phyloP scores from a whole-genome alignment of 352 stramenopile genomes.

The Globisporangium takayamanum region DNA sequence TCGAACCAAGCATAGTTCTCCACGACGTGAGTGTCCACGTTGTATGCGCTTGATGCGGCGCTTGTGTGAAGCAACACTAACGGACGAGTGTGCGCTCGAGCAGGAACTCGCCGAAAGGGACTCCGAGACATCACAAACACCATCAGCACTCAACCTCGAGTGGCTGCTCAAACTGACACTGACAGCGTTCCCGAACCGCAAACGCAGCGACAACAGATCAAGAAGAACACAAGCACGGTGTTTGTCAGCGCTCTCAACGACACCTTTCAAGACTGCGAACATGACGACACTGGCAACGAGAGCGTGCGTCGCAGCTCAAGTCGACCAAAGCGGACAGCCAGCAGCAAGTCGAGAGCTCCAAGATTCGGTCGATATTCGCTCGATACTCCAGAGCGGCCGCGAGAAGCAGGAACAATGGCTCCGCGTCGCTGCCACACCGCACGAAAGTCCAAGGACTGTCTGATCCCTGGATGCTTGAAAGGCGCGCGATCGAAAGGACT shows the following conservation, averaged over 20 bases:
- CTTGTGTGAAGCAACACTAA: background rate
- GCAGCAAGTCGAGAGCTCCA: background rate
- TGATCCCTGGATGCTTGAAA: constrained; percentile 63
- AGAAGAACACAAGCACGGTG: background rate
- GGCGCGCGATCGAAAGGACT: constrained; percentile 69
- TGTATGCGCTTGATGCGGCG: background rate
- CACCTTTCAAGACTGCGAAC: background rate
- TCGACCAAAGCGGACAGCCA: background rate
- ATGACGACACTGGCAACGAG: background rate
- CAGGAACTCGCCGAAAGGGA: background rate
- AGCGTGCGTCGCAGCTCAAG: background rate
- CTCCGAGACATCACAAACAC: constrained; percentile 4
- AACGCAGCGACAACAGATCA: background rate
- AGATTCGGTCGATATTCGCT: constrained; percentile 33
- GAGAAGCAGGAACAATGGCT: background rate
- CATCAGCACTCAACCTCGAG: background rate
- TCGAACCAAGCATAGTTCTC: background rate
- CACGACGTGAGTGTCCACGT: constrained; percentile 3
- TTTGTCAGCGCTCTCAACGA: background rate
- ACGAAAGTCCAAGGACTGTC: constrained; percentile 67
- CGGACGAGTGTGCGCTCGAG: background rate
- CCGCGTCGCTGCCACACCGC: constrained; percentile 26
- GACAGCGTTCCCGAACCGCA: background rate
- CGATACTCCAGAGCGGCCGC: constrained; percentile 15
- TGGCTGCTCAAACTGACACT: background rate